Evolutionary conservation across 2,329 filamentous ascomycete genomes (phyloP), one percentile per base, ranked within the genome.

Genomic region (Clonostachys rosea): DNA sequence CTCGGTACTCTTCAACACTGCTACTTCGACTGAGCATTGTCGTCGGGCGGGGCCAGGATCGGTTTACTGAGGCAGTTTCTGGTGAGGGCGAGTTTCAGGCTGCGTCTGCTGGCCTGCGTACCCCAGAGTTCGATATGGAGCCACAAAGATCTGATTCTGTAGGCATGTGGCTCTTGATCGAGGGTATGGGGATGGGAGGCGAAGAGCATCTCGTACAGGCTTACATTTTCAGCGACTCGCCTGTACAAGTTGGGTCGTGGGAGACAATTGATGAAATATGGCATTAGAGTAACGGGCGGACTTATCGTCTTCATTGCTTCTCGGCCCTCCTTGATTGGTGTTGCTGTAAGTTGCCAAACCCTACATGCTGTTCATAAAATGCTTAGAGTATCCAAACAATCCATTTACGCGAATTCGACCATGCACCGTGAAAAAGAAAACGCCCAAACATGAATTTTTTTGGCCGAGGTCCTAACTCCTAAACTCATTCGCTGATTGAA

Each of bases 131-230:
- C 45, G 86, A 95, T 65, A 67, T 96, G 40, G 81, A 83, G 41
- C 86, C 89, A 0, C 75, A 71, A n/a, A 66, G 78, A 52, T 69
- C 73, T 48, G 67, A 66, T 33, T 67, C 66, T 10, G 77, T 78
- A 17, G 84, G 84, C 16, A 63, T 91, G 48, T 95, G 87, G 86
- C 71, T 96, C 46, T 85, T 96, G 6, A 71, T 96, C 40, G 91
- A 96, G 66, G 78, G 87, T 53, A 78, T 92, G 57, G 87, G 83
- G n/a, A 78, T 76, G 11, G 73, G 60, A 20, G 57, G 60, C 20
- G 56, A 56, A 5, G 53, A 59, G 3, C 63, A 68, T 20, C 64
- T 70, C 48, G 76, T 88, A 8, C 66, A 71, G 40, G 69, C 79
- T 3, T 81, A 76, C 53, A 56, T 81, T 8, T 64, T 77, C 16